Percentiles rank a stretch among this genome's conserved stretches.
These are phyloP conservation scores for Irpex sp. DNA, from an alignment of 1,284 basidiomycete species.

Conservation along the genomic window DNA sequence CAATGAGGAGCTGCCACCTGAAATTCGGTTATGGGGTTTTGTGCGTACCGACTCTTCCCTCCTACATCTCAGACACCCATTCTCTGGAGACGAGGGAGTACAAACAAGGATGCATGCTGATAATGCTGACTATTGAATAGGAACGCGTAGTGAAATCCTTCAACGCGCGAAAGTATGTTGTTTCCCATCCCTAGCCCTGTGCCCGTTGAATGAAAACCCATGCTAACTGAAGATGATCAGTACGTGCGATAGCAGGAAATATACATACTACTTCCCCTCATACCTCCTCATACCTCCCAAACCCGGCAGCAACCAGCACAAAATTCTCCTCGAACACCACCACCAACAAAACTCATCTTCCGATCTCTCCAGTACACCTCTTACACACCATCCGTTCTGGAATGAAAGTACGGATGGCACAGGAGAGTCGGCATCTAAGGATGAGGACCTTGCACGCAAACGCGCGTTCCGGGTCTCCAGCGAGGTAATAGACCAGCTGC, in stretches of 20 bases:
- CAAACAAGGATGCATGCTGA: not conserved
- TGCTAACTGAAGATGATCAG: constrained; percentile 36
- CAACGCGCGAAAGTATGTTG: constrained; percentile 77
- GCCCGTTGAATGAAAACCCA: not conserved
- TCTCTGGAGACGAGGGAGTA: no score
- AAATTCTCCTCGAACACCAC: constrained; percentile 34
- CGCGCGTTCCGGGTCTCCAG: constrained; percentile 62
- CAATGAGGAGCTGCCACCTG: constrained; percentile 84
- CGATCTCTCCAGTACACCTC: not conserved
- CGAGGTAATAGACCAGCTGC: constrained; percentile 54
- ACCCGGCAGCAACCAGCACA: constrained; percentile 63
- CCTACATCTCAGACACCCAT: no score
- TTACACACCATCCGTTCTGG: constrained; percentile 44
- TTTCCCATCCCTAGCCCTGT: constrained; percentile 1
- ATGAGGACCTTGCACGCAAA: constrained; percentile 61
- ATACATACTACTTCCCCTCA: constrained; percentile 96
- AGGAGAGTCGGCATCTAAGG: constrained; percentile 32
- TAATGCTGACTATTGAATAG: constrained; percentile 28
- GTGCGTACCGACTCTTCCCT: constrained; percentile 38
- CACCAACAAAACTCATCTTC: no score
- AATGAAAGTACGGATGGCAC: constrained; percentile 21
- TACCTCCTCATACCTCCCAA: constrained; percentile 93
- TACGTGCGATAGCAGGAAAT: constrained; percentile 90
- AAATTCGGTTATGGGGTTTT: constrained; percentile 92
- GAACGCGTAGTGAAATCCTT: constrained; percentile 87